phyloP scores from a whole-genome alignment of 352 stramenopile species.

The Hyaloperonospora brassicae region DNA sequence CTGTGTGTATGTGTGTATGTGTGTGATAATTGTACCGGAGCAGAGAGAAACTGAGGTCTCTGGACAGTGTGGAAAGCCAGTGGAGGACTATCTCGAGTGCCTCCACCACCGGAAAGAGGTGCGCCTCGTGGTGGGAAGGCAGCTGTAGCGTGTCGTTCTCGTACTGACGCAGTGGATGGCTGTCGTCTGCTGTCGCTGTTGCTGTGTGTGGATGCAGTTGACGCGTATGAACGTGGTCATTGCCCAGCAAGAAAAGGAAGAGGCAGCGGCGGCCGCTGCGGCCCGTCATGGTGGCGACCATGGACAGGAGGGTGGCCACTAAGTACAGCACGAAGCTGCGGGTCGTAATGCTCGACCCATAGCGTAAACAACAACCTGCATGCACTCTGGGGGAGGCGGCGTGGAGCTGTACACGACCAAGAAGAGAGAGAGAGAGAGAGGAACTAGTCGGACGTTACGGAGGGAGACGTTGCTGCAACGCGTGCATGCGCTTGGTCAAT shows the following conservation, averaged over 20 bases:
- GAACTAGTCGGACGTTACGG: too few species aligned
- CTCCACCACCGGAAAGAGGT: slow-evolving; percentile 93
- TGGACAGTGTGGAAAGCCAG: slow-evolving; percentile 75
- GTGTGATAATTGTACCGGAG: neutral
- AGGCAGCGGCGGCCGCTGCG: slow-evolving; percentile 26
- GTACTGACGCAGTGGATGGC: neutral
- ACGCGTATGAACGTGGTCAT: slow-evolving; percentile 79
- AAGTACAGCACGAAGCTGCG: slow-evolving; percentile 20
- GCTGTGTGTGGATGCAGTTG: slow-evolving; percentile 32
- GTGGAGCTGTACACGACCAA: too few species aligned
- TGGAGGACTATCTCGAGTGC: slow-evolving; percentile 94
- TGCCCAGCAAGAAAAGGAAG: slow-evolving; percentile 68
- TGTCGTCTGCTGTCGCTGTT: neutral
- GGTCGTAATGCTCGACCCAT: neutral
- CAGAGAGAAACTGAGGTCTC: slow-evolving; percentile 79
- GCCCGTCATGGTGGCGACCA: slow-evolving; percentile 34
- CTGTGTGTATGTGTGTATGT: slow-evolving; percentile 13
- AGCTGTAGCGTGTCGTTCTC: neutral
- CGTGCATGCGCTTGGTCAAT: too few species aligned
- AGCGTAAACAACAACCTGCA: slow-evolving; percentile 2
- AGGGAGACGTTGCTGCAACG: too few species aligned
- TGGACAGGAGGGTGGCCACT: slow-evolving; percentile 35
- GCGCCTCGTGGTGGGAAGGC: neutral
- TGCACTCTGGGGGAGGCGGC: neutral
- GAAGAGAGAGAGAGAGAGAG: too few species aligned